Evolutionary conservation across 345 rosid genomes (phyloP), one percentile per base, ranked within the genome.

Genomic region (Gossypium anomalum): DNA sequence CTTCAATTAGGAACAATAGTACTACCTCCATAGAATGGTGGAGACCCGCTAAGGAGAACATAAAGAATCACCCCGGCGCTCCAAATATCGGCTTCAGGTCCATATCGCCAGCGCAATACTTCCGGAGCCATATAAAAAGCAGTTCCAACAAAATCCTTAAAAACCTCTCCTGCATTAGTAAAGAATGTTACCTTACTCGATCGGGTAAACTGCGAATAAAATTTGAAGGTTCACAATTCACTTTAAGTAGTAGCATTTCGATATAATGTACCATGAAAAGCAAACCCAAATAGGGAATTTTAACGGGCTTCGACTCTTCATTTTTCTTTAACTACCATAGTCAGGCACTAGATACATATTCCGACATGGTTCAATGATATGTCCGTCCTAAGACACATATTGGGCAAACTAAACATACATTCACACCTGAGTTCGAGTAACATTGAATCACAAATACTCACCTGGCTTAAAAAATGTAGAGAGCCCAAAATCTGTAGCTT

Each of bases 61-160:
- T 85, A 95, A 5, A 93, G 82, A 65, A 95, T 91, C 78, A 90
- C 96, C 52, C 99, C 99, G 20, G 97, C 97, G 85, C 99, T 95
- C 97, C 98, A 95, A 61, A 91, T 91, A 80, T 95, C 99, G 73
- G 85, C 86, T 79, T 93, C 97, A 58, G 97, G 86, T 75, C 99
- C 98, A 84, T 95, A 95, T 72, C 68, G 81, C 43, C 92, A 85
- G 2, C 77, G 86, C 67, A 95, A 75, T 61, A 95, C 97, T 79
- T 95, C 99, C 19, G 99, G 98, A 44, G 99, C 98, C 52, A 95
- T 97, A 79, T 95, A 95, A 81, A 90, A 93, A 22, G 99, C 92
- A 89, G 98, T 95, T 79, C 99, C 99, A 55, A 90, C 98, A 78
- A 95, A 92, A 78, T 91, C 97, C 81, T 77, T 95, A 73, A 91